Base-by-base conservation (phyloP, 148 eudicot species). In the Chenopodium formosanum region DNA sequence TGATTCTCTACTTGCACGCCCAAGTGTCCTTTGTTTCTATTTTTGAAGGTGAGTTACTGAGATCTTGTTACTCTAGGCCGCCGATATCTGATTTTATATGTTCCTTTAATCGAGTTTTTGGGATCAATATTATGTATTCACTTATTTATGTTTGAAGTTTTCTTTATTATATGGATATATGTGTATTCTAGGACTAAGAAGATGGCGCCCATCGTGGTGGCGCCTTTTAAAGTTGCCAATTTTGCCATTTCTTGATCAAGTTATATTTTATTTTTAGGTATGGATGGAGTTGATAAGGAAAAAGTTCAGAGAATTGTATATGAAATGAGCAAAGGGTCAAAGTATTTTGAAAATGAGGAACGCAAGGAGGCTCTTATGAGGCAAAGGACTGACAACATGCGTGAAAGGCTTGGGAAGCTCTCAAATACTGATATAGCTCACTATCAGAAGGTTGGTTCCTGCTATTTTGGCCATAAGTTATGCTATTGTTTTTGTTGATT, bases 261-360 rank as follows among this genome's bases (percentile, higher is more conserved):
- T 74, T 20, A 27, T 34, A 56, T 83, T 70, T 10, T 58, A 10
- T 73, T 78, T 62, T 19, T 82, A 85, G 87, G 87, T 72, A 97
- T 97, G 99, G 97, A 94, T 71, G 98, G 98, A 81, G 98, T 97
- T 29, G 97, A 97, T 88, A 97, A 92, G 89, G 99, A 97, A 71
- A 97, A 89, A 86, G 98, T 97, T 75, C 99, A 97, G 84, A 91
- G 90, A 80, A 78, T 92, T 79, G 89, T 97, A 25, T 97, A 94
- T 86, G 99, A 97, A 86, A 94, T 94, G 95, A 97, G 99, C 84
- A 94, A 94, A 89, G 99, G 99, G 19, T 94, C 98, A 5, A 97
- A 97, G 88, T 97, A 89, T 86, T 97, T 92, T 62, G 94, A 92
- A 80, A 92, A 94, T 37, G 99, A 97, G 90, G 95, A 90, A 47